Base-by-base conservation (phyloP, 805 yeast species). In the Cyberlindnera americana region DNA sequence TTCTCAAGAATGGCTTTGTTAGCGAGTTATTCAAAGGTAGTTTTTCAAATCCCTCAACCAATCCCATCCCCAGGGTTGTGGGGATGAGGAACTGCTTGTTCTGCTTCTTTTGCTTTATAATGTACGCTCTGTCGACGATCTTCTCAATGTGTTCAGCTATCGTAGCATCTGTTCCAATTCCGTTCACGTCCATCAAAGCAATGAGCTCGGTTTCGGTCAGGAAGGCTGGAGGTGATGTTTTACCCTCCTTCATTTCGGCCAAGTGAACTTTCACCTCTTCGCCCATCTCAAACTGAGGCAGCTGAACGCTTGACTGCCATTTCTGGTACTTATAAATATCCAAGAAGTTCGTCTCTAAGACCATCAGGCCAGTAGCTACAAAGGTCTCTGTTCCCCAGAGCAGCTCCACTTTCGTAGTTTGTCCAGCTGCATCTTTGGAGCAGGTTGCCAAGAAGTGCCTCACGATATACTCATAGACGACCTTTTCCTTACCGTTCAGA, bases 111-210 rank as follows among this genome's bases (percentile, higher is more conserved):
- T 70, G 66, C 33, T 68, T 78, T 14, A 61, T 63, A 5, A 86
- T 75, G 53, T 90, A 95, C 15, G 78, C 77, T 38, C 99, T 64
- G 10, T 61, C 60, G 21, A 74, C 64, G 30, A 93, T 79, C 56
- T 85, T 90, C 42, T 84, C 89, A 27, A 93, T 93, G 61, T 93
- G 99, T 30, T 93, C 99, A 0, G 98, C 99, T 62, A 93, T 95
- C 0, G 99, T 93, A 1, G 99, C 99, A 66, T 93, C 99, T 0
- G 99, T 93, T 3, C 99, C 99, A 32, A 93, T 93, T 0, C 98
- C 98, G 60, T 93, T 93, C 10, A 80, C 85, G 65, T 95, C 98
- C 99, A 93, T 93, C 33, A 93, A 65, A 9, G 87, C 82, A 62
- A 93, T 88, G 17, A 93, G 69, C 56, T 91, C 99, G 0, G 96